Evolutionary conservation across 768 basidiomycete species (phyloP).

Genomic region (Boletus patriciae): DNA sequence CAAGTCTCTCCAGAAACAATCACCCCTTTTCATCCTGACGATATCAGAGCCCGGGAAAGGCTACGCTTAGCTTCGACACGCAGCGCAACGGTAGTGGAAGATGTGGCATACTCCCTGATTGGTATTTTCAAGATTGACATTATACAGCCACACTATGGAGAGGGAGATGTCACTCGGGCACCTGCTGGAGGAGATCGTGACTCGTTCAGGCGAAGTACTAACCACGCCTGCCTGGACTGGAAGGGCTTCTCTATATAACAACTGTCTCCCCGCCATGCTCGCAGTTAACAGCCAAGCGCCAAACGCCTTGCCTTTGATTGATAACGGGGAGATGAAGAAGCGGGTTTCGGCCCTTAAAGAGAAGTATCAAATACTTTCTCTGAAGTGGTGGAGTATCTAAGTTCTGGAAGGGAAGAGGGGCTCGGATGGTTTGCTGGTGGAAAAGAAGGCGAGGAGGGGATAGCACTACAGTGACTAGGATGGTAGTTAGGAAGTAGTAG

Average conservation of each 20-base stretch:
- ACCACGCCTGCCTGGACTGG: constrained; percentile 6
- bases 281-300: not conserved
- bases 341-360: not conserved
- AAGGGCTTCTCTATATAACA: constrained; percentile 7
- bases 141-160: constrained; percentile 1
- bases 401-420: too few relatives aligned
- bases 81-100: not conserved
- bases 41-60: constrained; percentile 1
- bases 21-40: not conserved
- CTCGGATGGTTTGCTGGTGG: too few relatives aligned
- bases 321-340: not conserved
- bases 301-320: not conserved
- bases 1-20: not conserved
- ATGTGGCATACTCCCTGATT: constrained; percentile 12
- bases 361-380: not conserved
- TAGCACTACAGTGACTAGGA: too few relatives aligned
- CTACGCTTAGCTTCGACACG: constrained; percentile 12
- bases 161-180: constrained; percentile 6
- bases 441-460: too few relatives aligned
- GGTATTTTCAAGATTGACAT: constrained; percentile 14
- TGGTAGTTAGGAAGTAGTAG: not conserved
- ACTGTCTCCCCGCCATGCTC: constrained; percentile 4
- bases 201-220: constrained; percentile 1
- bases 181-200: constrained; percentile 9
- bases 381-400: not conserved